Conservation (phyloP, 169 alveolate genomes). For the Hepatocystis sp. region DNA sequence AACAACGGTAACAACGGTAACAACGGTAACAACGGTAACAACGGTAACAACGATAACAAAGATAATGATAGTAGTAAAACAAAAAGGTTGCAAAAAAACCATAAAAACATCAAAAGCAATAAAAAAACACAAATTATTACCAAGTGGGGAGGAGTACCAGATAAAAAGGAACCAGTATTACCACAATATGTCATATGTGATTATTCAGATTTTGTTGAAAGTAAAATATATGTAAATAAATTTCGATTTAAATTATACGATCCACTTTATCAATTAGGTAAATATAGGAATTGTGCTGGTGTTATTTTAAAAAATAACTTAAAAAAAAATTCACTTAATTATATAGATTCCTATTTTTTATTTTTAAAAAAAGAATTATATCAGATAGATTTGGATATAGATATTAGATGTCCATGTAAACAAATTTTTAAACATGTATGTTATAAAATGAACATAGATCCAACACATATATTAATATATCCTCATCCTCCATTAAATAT, state of each 20-base stretch:
- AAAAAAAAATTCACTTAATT: constrained; percentile 61
- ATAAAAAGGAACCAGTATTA: constrained; percentile 59
- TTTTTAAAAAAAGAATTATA: constrained; percentile 69
- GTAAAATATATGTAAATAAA: constrained; percentile 48
- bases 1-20: not conserved
- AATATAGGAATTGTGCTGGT: constrained; percentile 72
- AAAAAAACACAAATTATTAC: constrained; percentile 17
- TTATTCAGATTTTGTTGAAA: constrained; percentile 58
- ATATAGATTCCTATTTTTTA: constrained; percentile 54
- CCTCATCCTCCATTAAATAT: constrained; percentile 78
- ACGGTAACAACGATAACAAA: not conserved
- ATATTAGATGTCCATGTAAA: constrained; percentile 84
- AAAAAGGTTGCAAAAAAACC: too few species aligned
- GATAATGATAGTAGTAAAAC: too few species aligned
- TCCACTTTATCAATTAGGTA: constrained; percentile 74
- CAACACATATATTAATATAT: constrained; percentile 82
- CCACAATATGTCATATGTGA: constrained; percentile 74
- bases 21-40: not conserved
- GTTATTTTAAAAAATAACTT: constrained; percentile 42
- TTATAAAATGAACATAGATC: constrained; percentile 85
- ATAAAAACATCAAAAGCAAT: constrained; percentile 11
- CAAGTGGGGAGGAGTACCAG: constrained; percentile 55
- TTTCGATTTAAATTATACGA: constrained; percentile 67
- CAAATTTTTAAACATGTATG: constrained; percentile 83
- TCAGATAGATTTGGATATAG: constrained; percentile 77